Conservation (phyloP, 78 protist species). For the Dictyostelium brefeldianum region DNA sequence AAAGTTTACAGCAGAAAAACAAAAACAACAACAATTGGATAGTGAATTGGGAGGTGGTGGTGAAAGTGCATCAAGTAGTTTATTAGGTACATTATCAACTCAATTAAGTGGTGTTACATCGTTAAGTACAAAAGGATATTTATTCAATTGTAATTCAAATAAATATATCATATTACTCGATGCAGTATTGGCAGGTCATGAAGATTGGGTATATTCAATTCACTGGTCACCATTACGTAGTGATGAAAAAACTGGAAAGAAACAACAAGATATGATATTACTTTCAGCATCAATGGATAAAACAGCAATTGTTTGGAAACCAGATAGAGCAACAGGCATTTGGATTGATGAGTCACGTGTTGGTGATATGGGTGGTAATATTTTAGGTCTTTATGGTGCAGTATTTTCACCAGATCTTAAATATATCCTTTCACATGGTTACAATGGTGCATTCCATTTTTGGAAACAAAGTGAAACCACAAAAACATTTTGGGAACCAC, state of each 20-base stretch:
- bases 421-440: constrained; percentile 78
- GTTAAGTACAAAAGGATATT: constrained; percentile 52
- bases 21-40: not conserved
- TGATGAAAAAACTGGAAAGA: not conserved
- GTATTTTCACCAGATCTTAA: constrained; percentile 43
- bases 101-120: constrained; percentile 38
- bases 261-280: constrained; percentile 46
- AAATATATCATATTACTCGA: constrained; percentile 40
- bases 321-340: constrained; percentile 59
- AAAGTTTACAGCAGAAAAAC: constrained; percentile 10
- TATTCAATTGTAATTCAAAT: constrained; percentile 27
- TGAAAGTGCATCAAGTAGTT: not conserved
- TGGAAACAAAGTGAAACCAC: constrained; percentile 21
- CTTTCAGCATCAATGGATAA: constrained; percentile 86
- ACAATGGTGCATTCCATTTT: constrained; percentile 82
- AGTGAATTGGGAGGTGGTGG: not conserved
- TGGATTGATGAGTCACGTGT: constrained; percentile 81
- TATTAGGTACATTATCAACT: constrained; percentile 19
- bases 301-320: constrained; percentile 79
- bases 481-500: constrained; percentile 59
- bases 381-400: constrained; percentile 73
- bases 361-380: constrained; percentile 88
- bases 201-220: constrained; percentile 77
- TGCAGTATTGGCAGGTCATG: constrained; percentile 83
- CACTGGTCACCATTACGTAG: constrained; percentile 63